Evolutionary conservation across 306 rosid species (phyloP), one percentile per base, ranked within the genome.

Genomic region (Castanospermum australe): DNA sequence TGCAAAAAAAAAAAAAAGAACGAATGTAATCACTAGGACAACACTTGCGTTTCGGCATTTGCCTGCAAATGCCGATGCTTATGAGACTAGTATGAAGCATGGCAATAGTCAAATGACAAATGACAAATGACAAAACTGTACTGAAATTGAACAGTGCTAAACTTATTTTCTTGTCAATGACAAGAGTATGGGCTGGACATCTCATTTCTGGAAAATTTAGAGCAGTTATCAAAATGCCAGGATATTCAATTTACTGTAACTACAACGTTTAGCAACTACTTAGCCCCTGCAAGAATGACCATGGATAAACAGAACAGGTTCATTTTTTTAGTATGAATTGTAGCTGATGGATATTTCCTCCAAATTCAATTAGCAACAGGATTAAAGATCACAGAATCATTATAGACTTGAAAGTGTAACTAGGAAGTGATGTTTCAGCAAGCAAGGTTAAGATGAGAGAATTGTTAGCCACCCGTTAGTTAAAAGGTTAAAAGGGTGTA

Each of bases 1-100:
- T 96, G 81, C 41, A 68, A 48, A 45, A 42, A 14, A 13, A 84
- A 79, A 32, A 76, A 5, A 62, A 32, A 75, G 20, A 52, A 44
- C 13, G 64, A 61, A 54, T 15, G 10, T 68, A 8, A 79, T 50
- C 39, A 35, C 24, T 18, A 52, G 1, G 5, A 35, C n/a, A 39
- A 54, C 2, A 32, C 51, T 25, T 48, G 68, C 44, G 35, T 69
- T 68, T 55, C 71, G 63, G 48, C 32, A 60, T 56, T 44, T 39
- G 78, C 52, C 30, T 2, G 38, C 39, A 50, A 4, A 71, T 8
- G 39, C 24, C 41, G 13, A 47, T 18, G 62, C 30, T 25, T 36
- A 82, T 41, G 61, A 57, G 20, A 78, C 54, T 42, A 17, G 28
- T 5, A 32, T 51, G 42, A 75, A 52, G 50, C 45, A 57, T 28